phyloP scores from a whole-genome alignment of 805 yeast species.

The Metschnikowia shivogae region DNA sequence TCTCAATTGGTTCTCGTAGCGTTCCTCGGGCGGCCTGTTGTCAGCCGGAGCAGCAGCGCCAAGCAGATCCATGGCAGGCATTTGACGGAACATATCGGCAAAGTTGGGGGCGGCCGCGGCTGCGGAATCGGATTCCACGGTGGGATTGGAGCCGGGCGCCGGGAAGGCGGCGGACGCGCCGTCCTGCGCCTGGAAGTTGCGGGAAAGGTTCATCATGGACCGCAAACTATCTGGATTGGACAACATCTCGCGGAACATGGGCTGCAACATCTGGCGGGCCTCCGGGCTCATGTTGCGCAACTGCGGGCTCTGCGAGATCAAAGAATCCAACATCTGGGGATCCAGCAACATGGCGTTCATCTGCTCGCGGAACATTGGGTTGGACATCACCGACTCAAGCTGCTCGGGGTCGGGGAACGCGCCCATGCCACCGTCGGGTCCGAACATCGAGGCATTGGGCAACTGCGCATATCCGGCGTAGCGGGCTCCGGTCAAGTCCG shows the following conservation, averaged over 20 bases:
- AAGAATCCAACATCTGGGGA: constrained; percentile 81
- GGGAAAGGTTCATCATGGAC: constrained; percentile 72
- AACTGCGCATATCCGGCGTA: constrained; percentile 89
- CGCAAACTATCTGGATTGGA: constrained; percentile 83
- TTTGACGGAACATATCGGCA: constrained; percentile 35
- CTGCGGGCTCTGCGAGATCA: constrained; percentile 82
- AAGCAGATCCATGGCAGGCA: constrained; percentile 43
- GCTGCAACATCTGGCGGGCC: constrained; percentile 81
- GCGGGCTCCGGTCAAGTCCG: constrained; percentile 91
- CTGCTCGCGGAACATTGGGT: constrained; percentile 76
- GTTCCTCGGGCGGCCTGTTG: constrained; percentile 44
- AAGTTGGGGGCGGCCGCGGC: constrained; percentile 28
- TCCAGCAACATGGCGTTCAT: constrained; percentile 79
- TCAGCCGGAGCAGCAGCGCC: constrained; percentile 31
- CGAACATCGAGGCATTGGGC: constrained; percentile 85
- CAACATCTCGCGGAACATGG: constrained; percentile 65
- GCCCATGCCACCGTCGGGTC: constrained; percentile 92
- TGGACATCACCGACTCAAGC: constrained; percentile 67
- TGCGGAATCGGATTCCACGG: constrained; percentile 19
- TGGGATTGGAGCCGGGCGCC: constrained; percentile 39
- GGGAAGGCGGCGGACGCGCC: constrained; percentile 28
- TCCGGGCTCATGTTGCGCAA: constrained; percentile 85
- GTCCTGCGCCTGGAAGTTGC: constrained; percentile 39
- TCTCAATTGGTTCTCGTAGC: constrained; percentile 40
- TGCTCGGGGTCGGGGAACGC: constrained; percentile 70